A percentile compares a stretch with the other conserved stretches of the same genome.
phyloP scores from a whole-genome alignment of 2,329 filamentous ascomycete species.

The Diplodia scrobiculata region DNA sequence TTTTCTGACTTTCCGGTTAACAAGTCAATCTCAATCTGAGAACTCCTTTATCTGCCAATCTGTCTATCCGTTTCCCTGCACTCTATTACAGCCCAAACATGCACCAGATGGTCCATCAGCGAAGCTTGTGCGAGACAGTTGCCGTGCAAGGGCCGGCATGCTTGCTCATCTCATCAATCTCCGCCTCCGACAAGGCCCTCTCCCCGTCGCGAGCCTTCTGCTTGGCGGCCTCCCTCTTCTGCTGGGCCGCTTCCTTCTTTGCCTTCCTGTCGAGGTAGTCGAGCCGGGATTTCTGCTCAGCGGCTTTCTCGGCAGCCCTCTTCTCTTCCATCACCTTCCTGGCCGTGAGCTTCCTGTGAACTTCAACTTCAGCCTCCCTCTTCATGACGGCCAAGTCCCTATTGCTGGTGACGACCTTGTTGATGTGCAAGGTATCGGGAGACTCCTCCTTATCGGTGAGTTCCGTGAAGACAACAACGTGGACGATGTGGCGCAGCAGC shows the following conservation, averaged over 20 bases:
- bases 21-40: no score
- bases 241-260: neutral
- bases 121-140: neutral
- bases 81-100: no score
- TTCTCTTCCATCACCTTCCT: neutral
- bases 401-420: neutral
- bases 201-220: neutral
- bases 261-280: neutral
- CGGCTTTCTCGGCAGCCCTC: no score
- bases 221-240: neutral
- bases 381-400: neutral
- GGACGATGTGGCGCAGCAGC: constrained; percentile 39
- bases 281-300: neutral
- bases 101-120: neutral
- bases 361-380: neutral
- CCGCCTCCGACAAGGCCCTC: neutral
- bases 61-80: no score
- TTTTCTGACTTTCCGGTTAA: no score
- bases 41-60: no score
- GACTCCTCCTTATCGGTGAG: constrained; percentile 34
- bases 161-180: neutral
- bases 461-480: constrained; percentile 44
- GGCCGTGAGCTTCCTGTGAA: neutral
- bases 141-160: neutral
- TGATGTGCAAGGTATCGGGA: constrained; percentile 16